Evolutionary conservation across 2,329 filamentous ascomycete genomes (phyloP).

Genomic region (Sporothrix pseudoabietina): DNA sequence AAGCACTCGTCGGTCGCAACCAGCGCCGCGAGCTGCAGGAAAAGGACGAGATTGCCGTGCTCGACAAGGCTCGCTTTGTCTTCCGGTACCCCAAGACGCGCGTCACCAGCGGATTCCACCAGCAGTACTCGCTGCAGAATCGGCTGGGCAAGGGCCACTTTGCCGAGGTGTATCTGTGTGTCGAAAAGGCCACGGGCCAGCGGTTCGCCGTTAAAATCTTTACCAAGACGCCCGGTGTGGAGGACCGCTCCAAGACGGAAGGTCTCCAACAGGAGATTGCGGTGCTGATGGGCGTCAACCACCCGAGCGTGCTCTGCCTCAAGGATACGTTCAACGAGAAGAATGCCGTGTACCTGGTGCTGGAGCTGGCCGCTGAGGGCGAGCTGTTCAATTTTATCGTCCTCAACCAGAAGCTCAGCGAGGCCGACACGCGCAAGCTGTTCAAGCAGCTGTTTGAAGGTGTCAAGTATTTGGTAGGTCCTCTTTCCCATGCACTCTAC

Average conservation of each 20-base stretch:
- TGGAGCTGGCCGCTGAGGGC: slow-evolving; percentile 88
- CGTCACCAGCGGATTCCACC: slow-evolving; percentile 74
- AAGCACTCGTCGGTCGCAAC: slow-evolving; percentile 86
- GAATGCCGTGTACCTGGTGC: slow-evolving; percentile 85
- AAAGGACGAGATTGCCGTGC: slow-evolving; percentile 85
- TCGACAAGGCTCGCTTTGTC: slow-evolving; percentile 82
- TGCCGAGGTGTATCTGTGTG: slow-evolving; percentile 86
- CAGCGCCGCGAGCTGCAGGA: slow-evolving; percentile 86
- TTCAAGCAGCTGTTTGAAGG: slow-evolving; percentile 92
- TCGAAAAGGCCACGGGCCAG: slow-evolving; percentile 80
- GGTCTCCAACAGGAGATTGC: slow-evolving; percentile 94
- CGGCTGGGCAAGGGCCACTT: slow-evolving; percentile 95
- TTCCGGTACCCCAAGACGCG: slow-evolving; percentile 84
- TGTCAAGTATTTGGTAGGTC: slow-evolving; percentile 88
- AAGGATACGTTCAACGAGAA: slow-evolving; percentile 94
- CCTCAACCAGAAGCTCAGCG: slow-evolving; percentile 82
- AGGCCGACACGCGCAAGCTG: slow-evolving; percentile 80
- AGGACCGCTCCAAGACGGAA: slow-evolving; percentile 81
- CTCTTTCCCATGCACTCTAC: neutral
- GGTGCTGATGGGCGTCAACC: slow-evolving; percentile 94
- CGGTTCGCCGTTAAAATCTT: slow-evolving; percentile 95
- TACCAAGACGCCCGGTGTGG: slow-evolving; percentile 77
- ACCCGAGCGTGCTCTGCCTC: slow-evolving; percentile 87
- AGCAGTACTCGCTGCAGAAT: slow-evolving; percentile 82
- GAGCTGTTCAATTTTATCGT: slow-evolving; percentile 97